A percentile compares a stretch with the other conserved stretches of the same genome.
These are phyloP conservation scores for Mucor piriformis DNA, from an alignment of 371 early-diverging fungal genomes.

Conservation along the genomic window DNA sequence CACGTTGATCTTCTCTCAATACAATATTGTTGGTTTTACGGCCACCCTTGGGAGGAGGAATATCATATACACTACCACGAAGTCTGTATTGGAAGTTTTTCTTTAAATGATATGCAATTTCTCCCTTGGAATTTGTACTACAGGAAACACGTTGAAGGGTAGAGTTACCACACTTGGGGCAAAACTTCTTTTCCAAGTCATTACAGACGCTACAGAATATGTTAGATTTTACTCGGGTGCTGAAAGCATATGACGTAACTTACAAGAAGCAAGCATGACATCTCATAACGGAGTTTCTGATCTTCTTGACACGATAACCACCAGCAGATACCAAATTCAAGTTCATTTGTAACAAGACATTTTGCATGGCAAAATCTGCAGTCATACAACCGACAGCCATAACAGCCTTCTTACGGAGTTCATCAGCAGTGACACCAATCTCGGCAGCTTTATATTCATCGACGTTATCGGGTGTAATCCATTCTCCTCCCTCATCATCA, in stretches of 20 bases:
- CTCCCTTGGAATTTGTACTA: conserved; percentile 80
- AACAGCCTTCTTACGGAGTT: conserved; percentile 43
- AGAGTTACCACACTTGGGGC: conserved; percentile 90
- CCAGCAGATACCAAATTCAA: conserved; percentile 84
- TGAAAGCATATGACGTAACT: conserved; percentile 19
- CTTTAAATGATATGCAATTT: conserved; percentile 82
- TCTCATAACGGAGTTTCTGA: conserved; percentile 90
- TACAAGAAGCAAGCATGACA: conserved; percentile 95
- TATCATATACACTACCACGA: conserved; percentile 88
- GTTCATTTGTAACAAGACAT: conserved; percentile 92
- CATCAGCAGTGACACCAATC: conserved; percentile 46
- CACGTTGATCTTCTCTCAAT: conserved; percentile 91
- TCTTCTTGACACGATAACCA: conserved; percentile 75
- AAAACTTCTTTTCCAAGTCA: conserved; percentile 91
- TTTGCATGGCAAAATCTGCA: conserved; percentile 97
- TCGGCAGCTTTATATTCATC: conserved; percentile 65
- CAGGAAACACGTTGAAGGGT: conserved; percentile 86
- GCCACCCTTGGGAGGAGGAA: conserved; percentile 88
- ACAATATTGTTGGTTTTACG: conserved; percentile 78
- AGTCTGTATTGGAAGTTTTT: conserved; percentile 88
- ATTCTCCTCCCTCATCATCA: conserved; percentile 72
- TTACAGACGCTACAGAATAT: conserved; percentile 63
- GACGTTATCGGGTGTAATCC: conserved; percentile 95
- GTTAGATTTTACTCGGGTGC: not conserved
- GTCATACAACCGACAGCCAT: conserved; percentile 91